Percentiles rank a stretch among this genome's conserved stretches.
Conservation (phyloP, 139 green algal genomes). For the Spirogloea muscicola region DNA sequence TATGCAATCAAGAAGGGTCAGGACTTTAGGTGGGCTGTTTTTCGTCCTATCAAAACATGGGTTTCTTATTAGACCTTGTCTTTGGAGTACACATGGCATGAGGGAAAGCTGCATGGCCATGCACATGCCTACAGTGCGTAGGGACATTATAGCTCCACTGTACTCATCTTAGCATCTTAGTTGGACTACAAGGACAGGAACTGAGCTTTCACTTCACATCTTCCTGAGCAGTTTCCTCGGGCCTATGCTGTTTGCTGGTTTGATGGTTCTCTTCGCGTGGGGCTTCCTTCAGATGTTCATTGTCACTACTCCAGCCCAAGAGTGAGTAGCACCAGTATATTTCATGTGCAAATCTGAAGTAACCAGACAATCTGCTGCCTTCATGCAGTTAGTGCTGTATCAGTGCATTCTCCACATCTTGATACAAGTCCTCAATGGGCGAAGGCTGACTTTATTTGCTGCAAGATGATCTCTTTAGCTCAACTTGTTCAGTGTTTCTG, state of each 20-base stretch:
- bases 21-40: constrained; percentile 51
- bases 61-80: not conserved
- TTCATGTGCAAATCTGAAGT: not conserved
- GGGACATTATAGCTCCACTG: not conserved
- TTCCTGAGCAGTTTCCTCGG: constrained; percentile 50
- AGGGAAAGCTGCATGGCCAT: not conserved
- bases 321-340: constrained; percentile 8
- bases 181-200: not conserved
- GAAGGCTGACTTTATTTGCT: not conserved
- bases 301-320: constrained; percentile 35
- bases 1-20: constrained; percentile 55
- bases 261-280: constrained; percentile 51
- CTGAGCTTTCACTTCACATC: constrained; percentile 4
- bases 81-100: not conserved
- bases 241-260: constrained; percentile 59
- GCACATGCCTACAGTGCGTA: not conserved
- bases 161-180: not conserved
- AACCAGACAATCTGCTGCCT: not conserved
- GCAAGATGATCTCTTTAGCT: not conserved
- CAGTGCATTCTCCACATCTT: not conserved
- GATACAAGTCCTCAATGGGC: not conserved
- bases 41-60: not conserved
- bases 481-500: not conserved
- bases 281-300: constrained; percentile 67
- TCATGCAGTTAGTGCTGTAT: not conserved